Percentiles rank a stretch among this genome's conserved stretches.
These are phyloP conservation scores for Claviceps monticola DNA, from an alignment of 2,329 filamentous ascomycete genomes.

Conservation along the genomic window DNA sequence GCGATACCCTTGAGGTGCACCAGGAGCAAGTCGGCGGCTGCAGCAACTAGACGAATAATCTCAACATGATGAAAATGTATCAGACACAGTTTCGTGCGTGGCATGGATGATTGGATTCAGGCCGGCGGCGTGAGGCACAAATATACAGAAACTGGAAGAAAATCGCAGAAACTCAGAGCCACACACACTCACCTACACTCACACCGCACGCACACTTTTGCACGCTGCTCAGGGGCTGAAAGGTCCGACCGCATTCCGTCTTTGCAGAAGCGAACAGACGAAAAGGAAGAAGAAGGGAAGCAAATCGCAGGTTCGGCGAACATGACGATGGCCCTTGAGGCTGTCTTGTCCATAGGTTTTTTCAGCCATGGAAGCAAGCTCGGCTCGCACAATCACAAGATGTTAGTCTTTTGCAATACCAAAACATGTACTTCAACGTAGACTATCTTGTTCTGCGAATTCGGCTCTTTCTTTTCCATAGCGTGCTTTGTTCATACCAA, in stretches of 20 bases:
- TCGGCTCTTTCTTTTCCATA: too few species aligned
- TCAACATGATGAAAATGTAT: not conserved
- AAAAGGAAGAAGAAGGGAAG: not conserved
- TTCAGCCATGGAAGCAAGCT: not conserved
- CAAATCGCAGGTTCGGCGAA: not conserved
- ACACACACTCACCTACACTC: not conserved
- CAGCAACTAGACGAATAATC: slow-evolving; percentile 12
- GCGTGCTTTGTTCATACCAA: too few species aligned
- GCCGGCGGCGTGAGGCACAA: slow-evolving; percentile 5
- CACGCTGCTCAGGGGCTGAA: not conserved
- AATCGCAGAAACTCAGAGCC: not conserved
- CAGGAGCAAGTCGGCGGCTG: slow-evolving; percentile 90
- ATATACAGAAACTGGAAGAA: not conserved
- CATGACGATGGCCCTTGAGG: too few species aligned
- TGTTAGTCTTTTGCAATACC: not conserved
- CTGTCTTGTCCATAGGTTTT: too few species aligned
- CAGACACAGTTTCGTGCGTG: not conserved
- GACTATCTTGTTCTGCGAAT: not conserved
- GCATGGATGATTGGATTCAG: slow-evolving; percentile 2
- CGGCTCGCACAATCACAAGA: not conserved
- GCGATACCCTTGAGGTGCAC: slow-evolving; percentile 91
- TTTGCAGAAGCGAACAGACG: not conserved
- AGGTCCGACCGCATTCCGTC: not conserved
- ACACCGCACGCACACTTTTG: too few species aligned
- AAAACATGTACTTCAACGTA: not conserved